Evolutionary conservation across 805 yeast species (phyloP), one percentile per base, ranked within the genome.

Genomic region (Candida wancherniae): DNA sequence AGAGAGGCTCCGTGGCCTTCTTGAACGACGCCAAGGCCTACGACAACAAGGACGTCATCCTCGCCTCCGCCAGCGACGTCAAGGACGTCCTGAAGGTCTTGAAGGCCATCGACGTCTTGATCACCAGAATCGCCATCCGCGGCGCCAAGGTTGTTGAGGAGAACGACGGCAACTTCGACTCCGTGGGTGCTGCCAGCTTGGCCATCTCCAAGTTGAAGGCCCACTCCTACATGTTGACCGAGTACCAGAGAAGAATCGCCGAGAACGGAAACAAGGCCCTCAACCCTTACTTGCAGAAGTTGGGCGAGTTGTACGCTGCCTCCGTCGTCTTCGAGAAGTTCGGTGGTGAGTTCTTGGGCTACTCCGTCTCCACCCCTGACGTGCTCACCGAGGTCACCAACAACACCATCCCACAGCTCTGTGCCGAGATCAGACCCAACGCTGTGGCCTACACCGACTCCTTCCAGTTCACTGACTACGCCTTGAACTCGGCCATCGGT

Each of bases 131-230:
- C 19, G 50, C 48, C 22, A 40, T 43, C 25, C 37, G 31, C 19
- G 50, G 46, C 15, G 34, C 42, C 16, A 31, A 33, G 39, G 37
- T 39, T 7, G 48, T 43, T 15, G 37, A 29, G 8, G 43, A 40
- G 28, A 41, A 43, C 31, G 13, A 29, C 31, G 40, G 36, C 22
- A 43, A 42, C 37, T 45, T 36, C 21, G 50, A 45, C 37, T 32
- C 44, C 5, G 46, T 43, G 3, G 48, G 50, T 8, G 48, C 48
- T 5, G 44, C 44, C 8, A 35, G 44, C 22, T 39, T 45, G 41
- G 34, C 44, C 13, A 29, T 45, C 19, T 38, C 50, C 27, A 43
- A 36, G 38, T 41, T 45, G 48, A 43, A 41, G 39, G 50, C 50
- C 4, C 48, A 45, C 38, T 42, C 34, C 31, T 43, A 43, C 40